Conservation (phyloP, 2,329 filamentous ascomycete genomes). For the Fusarium nurragi region DNA sequence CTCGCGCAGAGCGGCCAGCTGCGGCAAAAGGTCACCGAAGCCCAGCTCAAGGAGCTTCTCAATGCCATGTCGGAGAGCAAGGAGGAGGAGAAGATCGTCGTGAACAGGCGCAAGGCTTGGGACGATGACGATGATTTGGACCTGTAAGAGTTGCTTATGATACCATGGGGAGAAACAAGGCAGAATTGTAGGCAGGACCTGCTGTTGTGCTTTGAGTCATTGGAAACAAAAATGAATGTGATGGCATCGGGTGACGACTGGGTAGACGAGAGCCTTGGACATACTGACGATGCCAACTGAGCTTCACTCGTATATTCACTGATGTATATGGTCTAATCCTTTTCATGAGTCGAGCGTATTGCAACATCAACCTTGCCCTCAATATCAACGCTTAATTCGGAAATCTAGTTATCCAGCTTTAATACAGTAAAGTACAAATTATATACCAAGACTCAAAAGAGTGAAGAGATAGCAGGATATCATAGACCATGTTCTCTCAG, state of each 20-base stretch:
- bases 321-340: not conserved
- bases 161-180: constrained; percentile 15
- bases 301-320: not conserved
- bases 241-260: not conserved
- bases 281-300: not conserved
- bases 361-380: not conserved
- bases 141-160: constrained; percentile 51
- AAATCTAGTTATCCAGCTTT: not conserved
- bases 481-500: constrained; percentile 39
- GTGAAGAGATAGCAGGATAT: not conserved
- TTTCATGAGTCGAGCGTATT: not conserved
- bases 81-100: constrained; percentile 86
- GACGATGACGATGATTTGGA: constrained; percentile 86
- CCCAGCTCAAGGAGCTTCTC: constrained; percentile 91
- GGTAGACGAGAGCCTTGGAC: not conserved
- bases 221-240: constrained; percentile 10
- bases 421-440: constrained; percentile 19
- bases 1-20: constrained; percentile 89
- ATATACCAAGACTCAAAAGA: not conserved
- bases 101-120: constrained; percentile 82
- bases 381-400: constrained; percentile 11
- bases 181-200: constrained; percentile 12
- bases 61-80: constrained; percentile 83
- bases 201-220: constrained; percentile 9
- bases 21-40: constrained; percentile 86